phyloP scores from a whole-genome alignment of 2,329 filamentous ascomycete genomes.

The Onygena corvina region DNA sequence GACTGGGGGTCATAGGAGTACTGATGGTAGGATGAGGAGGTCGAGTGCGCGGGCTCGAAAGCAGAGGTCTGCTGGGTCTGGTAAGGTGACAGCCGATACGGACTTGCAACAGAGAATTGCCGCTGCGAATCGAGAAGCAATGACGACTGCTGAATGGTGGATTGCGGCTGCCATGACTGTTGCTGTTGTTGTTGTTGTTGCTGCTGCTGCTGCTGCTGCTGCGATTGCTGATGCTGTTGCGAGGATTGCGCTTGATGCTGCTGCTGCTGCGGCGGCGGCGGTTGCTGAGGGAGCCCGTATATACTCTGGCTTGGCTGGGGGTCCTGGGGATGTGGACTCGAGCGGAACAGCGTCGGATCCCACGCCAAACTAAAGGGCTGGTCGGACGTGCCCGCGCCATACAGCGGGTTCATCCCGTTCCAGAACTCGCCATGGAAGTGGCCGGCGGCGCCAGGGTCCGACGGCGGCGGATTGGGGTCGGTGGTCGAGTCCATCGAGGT shows the following conservation, averaged over 20 bases:
- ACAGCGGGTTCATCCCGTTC: slow-evolving; percentile 27
- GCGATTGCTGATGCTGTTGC: slow-evolving; percentile 15
- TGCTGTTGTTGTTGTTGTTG: slow-evolving; percentile 23
- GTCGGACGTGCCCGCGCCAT: slow-evolving; percentile 18
- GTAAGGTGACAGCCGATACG: slow-evolving; percentile 9
- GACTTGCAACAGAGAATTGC: slow-evolving; percentile 9
- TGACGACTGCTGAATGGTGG: slow-evolving; percentile 17
- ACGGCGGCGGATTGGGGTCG: slow-evolving; percentile 21
- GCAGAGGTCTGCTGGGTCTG: slow-evolving; percentile 14
- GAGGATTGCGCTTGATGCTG: slow-evolving; percentile 13
- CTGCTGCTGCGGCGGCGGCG: slow-evolving; percentile 10
- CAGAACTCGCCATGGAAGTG: slow-evolving; percentile 29
- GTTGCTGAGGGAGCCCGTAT: slow-evolving; percentile 17
- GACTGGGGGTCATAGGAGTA: slow-evolving; percentile 23
- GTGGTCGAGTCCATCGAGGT: slow-evolving; percentile 24
- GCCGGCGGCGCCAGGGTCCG: slow-evolving; percentile 18
- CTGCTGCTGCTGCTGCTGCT: slow-evolving; percentile 15
- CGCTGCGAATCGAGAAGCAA: slow-evolving; percentile 17
- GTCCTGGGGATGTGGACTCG: slow-evolving; percentile 21
- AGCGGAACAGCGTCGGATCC: slow-evolving; percentile 29
- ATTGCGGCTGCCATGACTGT: slow-evolving; percentile 18
- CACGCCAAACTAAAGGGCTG: slow-evolving; percentile 27
- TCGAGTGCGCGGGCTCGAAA: slow-evolving; percentile 11
- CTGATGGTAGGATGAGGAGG: slow-evolving; percentile 20
- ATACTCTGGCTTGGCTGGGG: slow-evolving; percentile 18